Conservation (phyloP, 176 grass and related monocot genomes). For the Alopecurus myosuroides region DNA sequence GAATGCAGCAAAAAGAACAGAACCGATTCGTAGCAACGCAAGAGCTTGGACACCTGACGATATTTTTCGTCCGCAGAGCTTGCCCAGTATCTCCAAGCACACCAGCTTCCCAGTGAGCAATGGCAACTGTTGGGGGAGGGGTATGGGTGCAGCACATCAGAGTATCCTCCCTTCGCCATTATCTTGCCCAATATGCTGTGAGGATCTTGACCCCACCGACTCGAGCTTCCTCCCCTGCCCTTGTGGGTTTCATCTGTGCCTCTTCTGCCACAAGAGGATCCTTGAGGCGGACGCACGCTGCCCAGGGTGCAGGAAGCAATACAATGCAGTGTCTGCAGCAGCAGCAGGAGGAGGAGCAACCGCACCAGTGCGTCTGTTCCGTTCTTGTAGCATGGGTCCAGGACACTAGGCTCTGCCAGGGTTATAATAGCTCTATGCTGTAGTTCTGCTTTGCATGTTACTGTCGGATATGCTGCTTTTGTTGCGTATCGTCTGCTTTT, state of each 20-base stretch:
- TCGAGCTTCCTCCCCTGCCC: constrained; percentile 85
- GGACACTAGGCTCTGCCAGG: constrained; percentile 54
- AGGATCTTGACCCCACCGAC: constrained; percentile 85
- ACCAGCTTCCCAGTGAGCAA: constrained; percentile 52
- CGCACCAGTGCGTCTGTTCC: constrained; percentile 31
- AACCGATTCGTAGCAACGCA: constrained; percentile 28
- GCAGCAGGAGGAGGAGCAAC: constrained; percentile 20
- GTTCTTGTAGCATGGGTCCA: constrained; percentile 83
- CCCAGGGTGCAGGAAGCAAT: constrained; percentile 94
- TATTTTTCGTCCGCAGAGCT: constrained; percentile 70
- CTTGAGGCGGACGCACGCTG: constrained; percentile 76
- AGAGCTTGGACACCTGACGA: constrained; percentile 89
- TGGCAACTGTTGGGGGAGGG: constrained; percentile 34
- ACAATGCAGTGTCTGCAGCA: constrained; percentile 35
- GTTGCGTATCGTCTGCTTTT: constrained; percentile 26
- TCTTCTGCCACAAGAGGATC: constrained; percentile 97
- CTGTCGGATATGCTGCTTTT: constrained; percentile 31
- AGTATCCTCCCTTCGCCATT: constrained; percentile 43
- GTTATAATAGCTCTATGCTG: constrained; percentile 26
- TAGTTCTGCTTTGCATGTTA: constrained; percentile 36
- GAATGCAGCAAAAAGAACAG: constrained; percentile 24
- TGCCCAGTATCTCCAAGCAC: constrained; percentile 85
- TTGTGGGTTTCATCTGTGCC: constrained; percentile 85
- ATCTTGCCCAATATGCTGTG: constrained; percentile 84
- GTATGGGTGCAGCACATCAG: constrained; percentile 31